Evolutionary conservation across 73 alveolate genomes (phyloP).

Genomic region (Paramecium sonneborni): DNA sequence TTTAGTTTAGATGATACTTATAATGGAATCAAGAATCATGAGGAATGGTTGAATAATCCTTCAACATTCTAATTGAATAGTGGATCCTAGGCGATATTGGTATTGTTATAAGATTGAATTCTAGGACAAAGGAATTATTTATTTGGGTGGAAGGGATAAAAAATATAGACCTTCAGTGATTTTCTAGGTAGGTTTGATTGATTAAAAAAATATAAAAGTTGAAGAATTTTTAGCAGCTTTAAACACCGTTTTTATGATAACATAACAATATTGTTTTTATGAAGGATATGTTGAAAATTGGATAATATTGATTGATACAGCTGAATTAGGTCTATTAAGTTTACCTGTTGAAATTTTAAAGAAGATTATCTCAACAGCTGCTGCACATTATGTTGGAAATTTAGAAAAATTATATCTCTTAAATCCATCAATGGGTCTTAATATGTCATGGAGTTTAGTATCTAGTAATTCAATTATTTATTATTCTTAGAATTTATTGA

Average conservation of each 20-base stretch:
- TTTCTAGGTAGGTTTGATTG: constrained; percentile 10
- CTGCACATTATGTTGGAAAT: constrained; percentile 55
- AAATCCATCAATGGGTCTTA: constrained; percentile 16
- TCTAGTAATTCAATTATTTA: background rate
- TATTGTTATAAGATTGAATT: background rate
- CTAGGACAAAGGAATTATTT: constrained; percentile 54
- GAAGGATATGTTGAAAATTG: constrained; percentile 24
- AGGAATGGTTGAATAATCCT: constrained; percentile 16
- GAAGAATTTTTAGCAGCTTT: constrained; percentile 28
- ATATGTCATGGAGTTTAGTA: constrained; percentile 44
- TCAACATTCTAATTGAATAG: background rate
- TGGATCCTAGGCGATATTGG: background rate
- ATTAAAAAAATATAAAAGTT: background rate
- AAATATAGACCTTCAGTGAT: background rate
- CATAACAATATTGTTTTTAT: background rate
- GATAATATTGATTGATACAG: constrained; percentile 19
- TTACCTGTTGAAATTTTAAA: constrained; percentile 20
- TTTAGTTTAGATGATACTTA: background rate
- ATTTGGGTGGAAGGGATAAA: constrained; percentile 46
- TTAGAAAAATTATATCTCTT: constrained; percentile 1
- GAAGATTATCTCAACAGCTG: constrained; percentile 13
- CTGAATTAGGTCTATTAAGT: constrained; percentile 21
- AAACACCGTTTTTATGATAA: constrained; percentile 55
- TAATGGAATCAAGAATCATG: constrained; percentile 30
- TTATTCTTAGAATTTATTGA: constrained; percentile 20